A percentile compares a stretch with the other conserved stretches of the same genome.
These are phyloP conservation scores for Chlamydomonas incerta DNA, from an alignment of 139 green algal species.

Conservation along the genomic window DNA sequence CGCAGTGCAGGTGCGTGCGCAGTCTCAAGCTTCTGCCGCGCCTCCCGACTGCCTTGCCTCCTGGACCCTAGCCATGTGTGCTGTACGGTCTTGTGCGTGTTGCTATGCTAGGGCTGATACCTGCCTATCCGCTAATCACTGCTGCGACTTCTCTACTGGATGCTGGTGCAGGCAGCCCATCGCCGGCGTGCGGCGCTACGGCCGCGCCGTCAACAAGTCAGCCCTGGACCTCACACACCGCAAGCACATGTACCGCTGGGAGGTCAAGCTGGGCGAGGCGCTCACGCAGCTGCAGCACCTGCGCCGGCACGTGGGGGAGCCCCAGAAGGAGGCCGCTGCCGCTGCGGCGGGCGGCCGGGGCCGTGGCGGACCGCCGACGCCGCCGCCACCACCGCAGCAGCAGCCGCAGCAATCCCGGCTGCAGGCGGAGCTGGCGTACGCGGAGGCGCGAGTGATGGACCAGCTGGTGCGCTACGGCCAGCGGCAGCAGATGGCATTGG, in stretches of 20 bases:
- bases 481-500: neutral
- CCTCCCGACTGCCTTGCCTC: no score
- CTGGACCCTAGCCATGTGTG: no score
- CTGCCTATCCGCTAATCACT: no score
- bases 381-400: neutral
- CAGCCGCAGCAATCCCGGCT: no score
- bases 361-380: neutral
- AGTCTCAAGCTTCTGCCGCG: no score
- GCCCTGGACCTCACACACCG: slow-evolving; percentile 49
- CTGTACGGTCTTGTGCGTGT: no score
- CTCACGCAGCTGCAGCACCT: neutral
- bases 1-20: slow-evolving; percentile 17
- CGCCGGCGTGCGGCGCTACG: slow-evolving; percentile 46
- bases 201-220: slow-evolving; percentile 50
- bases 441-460: no score
- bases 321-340: neutral
- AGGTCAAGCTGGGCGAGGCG: neutral
- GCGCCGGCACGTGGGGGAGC: neutral
- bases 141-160: no score
- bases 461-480: neutral
- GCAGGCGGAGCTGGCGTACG: no score
- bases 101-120: no score
- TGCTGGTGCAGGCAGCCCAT: slow-evolving; percentile 2
- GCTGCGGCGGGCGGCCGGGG: neutral
- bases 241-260: slow-evolving; percentile 31